Conservation (phyloP, 169 alveolate species). For the Babesia gibsoni region DNA sequence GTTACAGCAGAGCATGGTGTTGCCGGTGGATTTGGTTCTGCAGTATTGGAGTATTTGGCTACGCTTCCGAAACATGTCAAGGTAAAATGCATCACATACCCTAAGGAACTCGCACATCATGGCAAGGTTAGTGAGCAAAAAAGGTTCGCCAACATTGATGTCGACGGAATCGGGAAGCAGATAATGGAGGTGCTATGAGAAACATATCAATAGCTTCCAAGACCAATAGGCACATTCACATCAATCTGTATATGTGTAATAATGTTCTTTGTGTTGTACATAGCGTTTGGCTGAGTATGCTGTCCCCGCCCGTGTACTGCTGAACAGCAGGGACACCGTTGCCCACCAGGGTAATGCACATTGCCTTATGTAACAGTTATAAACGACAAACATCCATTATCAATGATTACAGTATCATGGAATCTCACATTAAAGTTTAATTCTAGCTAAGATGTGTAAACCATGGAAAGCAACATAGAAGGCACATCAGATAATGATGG, state of each 20-base stretch:
- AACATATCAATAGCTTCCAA: background rate
- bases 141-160: slow-evolving; percentile 34
- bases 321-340: too few species aligned
- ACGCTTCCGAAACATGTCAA: slow-evolving; percentile 6
- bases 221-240: background rate
- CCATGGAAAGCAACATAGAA: too few species aligned
- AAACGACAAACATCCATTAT: too few species aligned
- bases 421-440: too few species aligned
- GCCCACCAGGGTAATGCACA: too few species aligned
- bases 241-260: background rate
- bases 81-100: slow-evolving; percentile 48
- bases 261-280: background rate
- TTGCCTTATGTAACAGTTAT: too few species aligned
- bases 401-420: too few species aligned
- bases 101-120: slow-evolving; percentile 44
- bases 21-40: slow-evolving; percentile 71
- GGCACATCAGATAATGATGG: too few species aligned
- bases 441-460: too few species aligned
- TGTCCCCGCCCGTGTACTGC: too few species aligned
- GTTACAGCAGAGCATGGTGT: slow-evolving; percentile 71
- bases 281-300: too few species aligned
- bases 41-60: slow-evolving; percentile 41
- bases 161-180: slow-evolving; percentile 39
- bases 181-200: slow-evolving; percentile 6
- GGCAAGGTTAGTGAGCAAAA: slow-evolving; percentile 42